Evolutionary conservation across 2,329 filamentous ascomycete genomes (phyloP).

Genomic region (Akanthomyces dipterigenus): DNA sequence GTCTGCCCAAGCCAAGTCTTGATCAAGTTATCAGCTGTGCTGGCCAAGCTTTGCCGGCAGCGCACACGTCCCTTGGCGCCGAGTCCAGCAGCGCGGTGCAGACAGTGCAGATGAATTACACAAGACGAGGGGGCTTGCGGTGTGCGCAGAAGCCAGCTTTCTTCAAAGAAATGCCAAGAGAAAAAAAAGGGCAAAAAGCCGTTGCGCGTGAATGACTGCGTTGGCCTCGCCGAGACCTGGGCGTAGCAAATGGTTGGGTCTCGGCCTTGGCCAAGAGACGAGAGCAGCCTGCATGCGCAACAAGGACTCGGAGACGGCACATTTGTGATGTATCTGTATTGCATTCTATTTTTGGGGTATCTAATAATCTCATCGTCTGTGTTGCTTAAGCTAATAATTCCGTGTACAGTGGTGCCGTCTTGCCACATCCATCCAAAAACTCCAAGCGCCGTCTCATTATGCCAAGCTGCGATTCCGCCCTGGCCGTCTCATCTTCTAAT

Average conservation of each 20-base stretch:
- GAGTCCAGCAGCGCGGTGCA: not conserved
- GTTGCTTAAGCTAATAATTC: not conserved
- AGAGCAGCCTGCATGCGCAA: not conserved
- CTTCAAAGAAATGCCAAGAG: not conserved
- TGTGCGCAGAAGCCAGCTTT: not conserved
- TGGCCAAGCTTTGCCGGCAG: not conserved
- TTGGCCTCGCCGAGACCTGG: not conserved
- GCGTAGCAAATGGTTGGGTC: constrained; percentile 1
- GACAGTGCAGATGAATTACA: too few species aligned
- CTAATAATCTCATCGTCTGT: too few species aligned
- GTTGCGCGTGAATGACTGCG: not conserved
- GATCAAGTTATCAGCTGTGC: not conserved
- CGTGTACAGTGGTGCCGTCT: not conserved
- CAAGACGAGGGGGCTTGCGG: too few species aligned
- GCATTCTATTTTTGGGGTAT: not conserved
- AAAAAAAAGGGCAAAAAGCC: not conserved
- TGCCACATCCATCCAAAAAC: not conserved
- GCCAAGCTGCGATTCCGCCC: not conserved
- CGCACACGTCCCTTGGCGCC: not conserved
- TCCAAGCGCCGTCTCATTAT: not conserved
- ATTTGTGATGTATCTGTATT: not conserved
- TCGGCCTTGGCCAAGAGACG: not conserved
- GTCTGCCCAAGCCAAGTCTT: not conserved
- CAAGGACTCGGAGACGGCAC: not conserved
- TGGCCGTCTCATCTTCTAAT: not conserved